Percentiles rank a stretch among this genome's conserved stretches.
Conservation (phyloP, 2,329 filamentous ascomycete genomes). For the Fusarium sp. region DNA sequence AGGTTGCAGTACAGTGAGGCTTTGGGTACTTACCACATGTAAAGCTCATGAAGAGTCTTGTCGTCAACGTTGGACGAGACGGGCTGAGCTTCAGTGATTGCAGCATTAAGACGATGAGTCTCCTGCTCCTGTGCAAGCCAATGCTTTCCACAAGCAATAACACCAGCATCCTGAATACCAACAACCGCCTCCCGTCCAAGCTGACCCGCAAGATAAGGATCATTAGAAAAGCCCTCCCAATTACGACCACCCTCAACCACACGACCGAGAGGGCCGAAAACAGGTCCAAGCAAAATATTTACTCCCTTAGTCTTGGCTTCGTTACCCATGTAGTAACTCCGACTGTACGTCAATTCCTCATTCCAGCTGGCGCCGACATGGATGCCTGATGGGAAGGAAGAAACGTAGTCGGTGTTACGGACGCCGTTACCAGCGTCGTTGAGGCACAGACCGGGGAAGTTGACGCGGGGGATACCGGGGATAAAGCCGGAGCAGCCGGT, state of each 20-base stretch:
- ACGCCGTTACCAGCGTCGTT: conserved; percentile 15
- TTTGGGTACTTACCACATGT: conserved; percentile 66
- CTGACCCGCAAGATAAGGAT: conserved; percentile 14
- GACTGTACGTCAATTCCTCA: conserved; percentile 12
- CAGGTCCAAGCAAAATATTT: conserved; percentile 4
- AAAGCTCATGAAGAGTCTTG: conserved; percentile 68
- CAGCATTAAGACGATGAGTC: background rate
- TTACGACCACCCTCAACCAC: conserved; percentile 8
- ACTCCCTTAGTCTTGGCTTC: conserved; percentile 16
- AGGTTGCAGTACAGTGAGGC: rapidly evolving
- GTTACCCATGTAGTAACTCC: conserved; percentile 15
- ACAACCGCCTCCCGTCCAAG: background rate
- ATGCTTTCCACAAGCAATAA: conserved; percentile 18
- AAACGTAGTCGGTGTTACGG: conserved; percentile 18
- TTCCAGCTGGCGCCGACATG: conserved; percentile 29
- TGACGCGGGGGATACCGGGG: background rate
- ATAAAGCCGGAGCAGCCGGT: conserved; percentile 20
- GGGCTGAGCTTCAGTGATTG: background rate
- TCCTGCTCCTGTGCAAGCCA: conserved; percentile 23
- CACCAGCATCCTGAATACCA: conserved; percentile 20
- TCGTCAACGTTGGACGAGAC: conserved; percentile 25
- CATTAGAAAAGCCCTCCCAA: conserved; percentile 19
- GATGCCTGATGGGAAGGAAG: conserved; percentile 11
- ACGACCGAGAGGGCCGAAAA: conserved; percentile 8
- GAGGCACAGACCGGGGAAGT: conserved; percentile 9